phyloP scores from a whole-genome alignment of 1,139 yeast species.

The Pichia sp. region DNA sequence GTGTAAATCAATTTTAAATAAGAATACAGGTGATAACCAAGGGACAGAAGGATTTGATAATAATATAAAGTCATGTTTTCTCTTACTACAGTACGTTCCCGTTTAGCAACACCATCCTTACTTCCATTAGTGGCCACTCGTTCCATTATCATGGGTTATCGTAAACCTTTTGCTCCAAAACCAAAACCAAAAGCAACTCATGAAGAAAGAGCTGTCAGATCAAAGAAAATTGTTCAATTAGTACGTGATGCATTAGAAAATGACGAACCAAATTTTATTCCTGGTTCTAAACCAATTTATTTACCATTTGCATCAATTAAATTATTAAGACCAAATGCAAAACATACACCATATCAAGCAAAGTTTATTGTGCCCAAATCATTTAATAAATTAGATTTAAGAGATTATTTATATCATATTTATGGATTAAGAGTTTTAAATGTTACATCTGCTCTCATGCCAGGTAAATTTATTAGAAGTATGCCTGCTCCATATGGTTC shows the following conservation, averaged over 20 bases:
- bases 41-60: not conserved
- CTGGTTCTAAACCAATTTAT: slow-evolving; percentile 67
- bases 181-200: slow-evolving; percentile 18
- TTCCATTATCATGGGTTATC: slow-evolving; percentile 24
- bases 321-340: slow-evolving; percentile 81
- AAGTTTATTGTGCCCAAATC: slow-evolving; percentile 88
- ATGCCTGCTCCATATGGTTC: slow-evolving; percentile 62
- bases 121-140: slow-evolving; percentile 5
- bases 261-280: slow-evolving; percentile 72
- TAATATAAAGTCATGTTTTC: not conserved
- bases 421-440: slow-evolving; percentile 86
- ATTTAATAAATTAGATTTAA: slow-evolving; percentile 82
- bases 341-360: slow-evolving; percentile 93
- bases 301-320: slow-evolving; percentile 82
- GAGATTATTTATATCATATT: slow-evolving; percentile 84
- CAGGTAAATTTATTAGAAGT: slow-evolving; percentile 60
- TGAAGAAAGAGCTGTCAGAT: slow-evolving; percentile 21
- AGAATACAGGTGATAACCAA: not conserved
- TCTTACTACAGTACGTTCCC: not conserved
- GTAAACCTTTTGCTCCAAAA: slow-evolving; percentile 25
- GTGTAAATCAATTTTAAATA: not conserved
- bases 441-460: slow-evolving; percentile 78
- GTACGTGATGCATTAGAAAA: slow-evolving; percentile 52
- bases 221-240: slow-evolving; percentile 30
- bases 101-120: not conserved